Evolutionary conservation across 768 basidiomycete species (phyloP).

Genomic region (Coprinopsis sp.): DNA sequence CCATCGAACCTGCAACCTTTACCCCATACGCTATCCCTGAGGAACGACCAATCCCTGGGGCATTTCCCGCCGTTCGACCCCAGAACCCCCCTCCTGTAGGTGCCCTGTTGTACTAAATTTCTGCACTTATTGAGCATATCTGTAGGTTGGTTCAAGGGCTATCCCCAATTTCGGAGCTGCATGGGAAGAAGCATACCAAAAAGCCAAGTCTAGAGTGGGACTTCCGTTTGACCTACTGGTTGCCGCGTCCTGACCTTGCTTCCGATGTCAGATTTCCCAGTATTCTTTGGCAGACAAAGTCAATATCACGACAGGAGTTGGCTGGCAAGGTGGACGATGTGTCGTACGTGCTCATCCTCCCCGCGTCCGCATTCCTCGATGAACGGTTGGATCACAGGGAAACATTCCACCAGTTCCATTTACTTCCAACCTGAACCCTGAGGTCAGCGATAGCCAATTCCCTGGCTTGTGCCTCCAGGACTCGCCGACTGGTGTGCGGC

Average conservation of each 20-base stretch:
- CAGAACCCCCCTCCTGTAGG: slow-evolving; percentile 51
- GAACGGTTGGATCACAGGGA: slow-evolving; percentile 27
- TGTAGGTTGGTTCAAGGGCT: slow-evolving; percentile 30
- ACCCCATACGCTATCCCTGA: slow-evolving; percentile 59
- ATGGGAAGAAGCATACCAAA: slow-evolving; percentile 56
- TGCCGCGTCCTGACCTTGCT: slow-evolving; percentile 11
- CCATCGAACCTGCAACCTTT: slow-evolving; percentile 33
- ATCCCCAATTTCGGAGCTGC: slow-evolving; percentile 48
- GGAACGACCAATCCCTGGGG: slow-evolving; percentile 33
- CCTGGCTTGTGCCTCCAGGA: slow-evolving; percentile 75
- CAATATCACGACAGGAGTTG: slow-evolving; percentile 60
- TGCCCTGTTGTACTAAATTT: not conserved
- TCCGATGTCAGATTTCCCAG: slow-evolving; percentile 32
- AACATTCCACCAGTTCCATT: slow-evolving; percentile 52
- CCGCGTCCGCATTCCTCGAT: not conserved
- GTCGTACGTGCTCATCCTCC: slow-evolving; percentile 41
- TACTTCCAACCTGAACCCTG: slow-evolving; percentile 5
- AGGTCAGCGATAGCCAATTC: slow-evolving; percentile 26
- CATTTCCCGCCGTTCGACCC: slow-evolving; percentile 54
- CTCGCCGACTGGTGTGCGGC: slow-evolving; percentile 75
- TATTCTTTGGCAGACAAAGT: slow-evolving; percentile 63
- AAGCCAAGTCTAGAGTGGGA: slow-evolving; percentile 51
- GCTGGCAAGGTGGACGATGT: slow-evolving; percentile 62
- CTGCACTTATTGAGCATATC: not conserved
- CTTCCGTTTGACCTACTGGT: not conserved